A percentile compares a stretch with the other conserved stretches of the same genome.
These are phyloP conservation scores for Grigorovia yakushimaensis DNA, from an alignment of 805 yeast genomes.

Conservation along the genomic window DNA sequence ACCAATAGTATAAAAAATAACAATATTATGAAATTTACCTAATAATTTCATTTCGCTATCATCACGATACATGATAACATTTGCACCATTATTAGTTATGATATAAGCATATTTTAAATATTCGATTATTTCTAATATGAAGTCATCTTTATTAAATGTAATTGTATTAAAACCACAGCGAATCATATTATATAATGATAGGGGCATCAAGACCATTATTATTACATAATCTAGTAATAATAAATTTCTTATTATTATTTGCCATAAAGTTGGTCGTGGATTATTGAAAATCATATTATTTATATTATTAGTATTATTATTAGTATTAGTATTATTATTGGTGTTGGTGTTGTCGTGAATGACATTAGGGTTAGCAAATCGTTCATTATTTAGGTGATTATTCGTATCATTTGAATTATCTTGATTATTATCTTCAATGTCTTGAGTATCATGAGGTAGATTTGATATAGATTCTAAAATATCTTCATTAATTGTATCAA, in stretches of 20 bases:
- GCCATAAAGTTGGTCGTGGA: conserved; percentile 6
- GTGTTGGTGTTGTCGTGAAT: too few species aligned
- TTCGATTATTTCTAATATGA: conserved; percentile 16
- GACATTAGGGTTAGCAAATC: background rate
- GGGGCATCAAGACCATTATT: conserved; percentile 23
- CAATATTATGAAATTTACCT: conserved; percentile 26
- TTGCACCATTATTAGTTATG: conserved; percentile 24
- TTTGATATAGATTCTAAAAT: background rate
- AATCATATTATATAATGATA: conserved; percentile 24
- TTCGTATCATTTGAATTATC: background rate
- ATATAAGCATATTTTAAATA: conserved; percentile 18
- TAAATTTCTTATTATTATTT: conserved; percentile 18
- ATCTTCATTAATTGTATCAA: background rate
- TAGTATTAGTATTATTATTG: too few species aligned
- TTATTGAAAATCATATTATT: background rate
- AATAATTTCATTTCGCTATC: conserved; percentile 15
- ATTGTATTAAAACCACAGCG: conserved; percentile 22
- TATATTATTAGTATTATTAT: too few species aligned
- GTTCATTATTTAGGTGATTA: too few species aligned
- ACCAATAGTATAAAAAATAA: conserved; percentile 18
- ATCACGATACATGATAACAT: conserved; percentile 9
- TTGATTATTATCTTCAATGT: background rate
- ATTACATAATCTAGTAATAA: conserved; percentile 23
- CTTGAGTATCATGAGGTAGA: background rate
- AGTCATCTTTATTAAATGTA: conserved; percentile 23